Evolutionary conservation across 2,329 filamentous ascomycete species (phyloP).

Genomic region (Myriosclerotinia duriaeana): DNA sequence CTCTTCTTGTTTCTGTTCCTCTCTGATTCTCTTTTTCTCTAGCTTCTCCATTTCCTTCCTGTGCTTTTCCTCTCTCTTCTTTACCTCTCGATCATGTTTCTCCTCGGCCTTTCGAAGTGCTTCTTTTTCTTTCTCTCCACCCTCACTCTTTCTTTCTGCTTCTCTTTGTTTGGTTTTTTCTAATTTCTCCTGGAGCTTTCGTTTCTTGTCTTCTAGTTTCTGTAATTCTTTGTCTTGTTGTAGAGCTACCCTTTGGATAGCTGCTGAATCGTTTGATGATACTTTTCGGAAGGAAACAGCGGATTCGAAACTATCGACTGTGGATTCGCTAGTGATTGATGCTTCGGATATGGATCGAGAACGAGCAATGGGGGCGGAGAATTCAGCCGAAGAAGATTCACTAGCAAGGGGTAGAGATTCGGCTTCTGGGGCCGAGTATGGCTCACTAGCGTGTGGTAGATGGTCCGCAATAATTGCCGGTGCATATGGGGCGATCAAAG

Average conservation of each 20-base stretch:
- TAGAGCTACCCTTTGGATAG: slow-evolving; percentile 36
- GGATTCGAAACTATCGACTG: slow-evolving; percentile 52
- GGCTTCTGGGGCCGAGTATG: slow-evolving; percentile 36
- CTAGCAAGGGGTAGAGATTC: slow-evolving; percentile 35
- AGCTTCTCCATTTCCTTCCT: slow-evolving; percentile 63
- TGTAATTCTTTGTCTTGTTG: slow-evolving; percentile 63
- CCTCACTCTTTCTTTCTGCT: slow-evolving; percentile 46
- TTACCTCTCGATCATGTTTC: slow-evolving; percentile 61
- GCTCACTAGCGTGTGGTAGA: slow-evolving; percentile 36
- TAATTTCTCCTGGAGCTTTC: slow-evolving; percentile 63
- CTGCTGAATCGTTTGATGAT: slow-evolving; percentile 45
- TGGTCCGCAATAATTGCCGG: slow-evolving; percentile 33
- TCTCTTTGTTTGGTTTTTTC: slow-evolving; percentile 54
- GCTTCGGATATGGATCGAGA: slow-evolving; percentile 33
- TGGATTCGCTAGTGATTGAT: slow-evolving; percentile 45
- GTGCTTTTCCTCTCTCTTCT: slow-evolving; percentile 67
- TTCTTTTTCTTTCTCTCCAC: slow-evolving; percentile 52
- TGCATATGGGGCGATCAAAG: slow-evolving; percentile 45
- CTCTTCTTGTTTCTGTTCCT: slow-evolving; percentile 59
- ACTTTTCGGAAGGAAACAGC: slow-evolving; percentile 41
- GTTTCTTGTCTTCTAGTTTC: slow-evolving; percentile 60
- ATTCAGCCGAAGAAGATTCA: slow-evolving; percentile 34
- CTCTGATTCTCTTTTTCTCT: slow-evolving; percentile 61
- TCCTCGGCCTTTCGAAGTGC: slow-evolving; percentile 58
- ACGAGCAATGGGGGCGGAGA: slow-evolving; percentile 25